Evolutionary conservation across 1,284 basidiomycete species (phyloP).

Genomic region (Xerocomus amazonicus): DNA sequence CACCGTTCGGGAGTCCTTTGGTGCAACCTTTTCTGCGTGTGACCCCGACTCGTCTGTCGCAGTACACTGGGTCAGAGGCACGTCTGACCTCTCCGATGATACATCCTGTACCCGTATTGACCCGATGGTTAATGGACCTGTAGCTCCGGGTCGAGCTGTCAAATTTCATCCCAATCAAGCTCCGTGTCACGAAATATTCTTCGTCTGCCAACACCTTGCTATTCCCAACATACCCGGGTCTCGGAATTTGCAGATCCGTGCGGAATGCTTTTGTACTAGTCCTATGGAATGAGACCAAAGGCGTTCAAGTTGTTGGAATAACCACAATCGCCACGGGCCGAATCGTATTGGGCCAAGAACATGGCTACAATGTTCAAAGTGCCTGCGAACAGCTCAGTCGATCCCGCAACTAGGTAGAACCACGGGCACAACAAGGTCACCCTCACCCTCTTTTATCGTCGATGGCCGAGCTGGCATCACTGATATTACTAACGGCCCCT

Average conservation of each 20-base stretch:
- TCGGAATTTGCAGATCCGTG: neutral
- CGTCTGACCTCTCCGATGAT: too few species aligned
- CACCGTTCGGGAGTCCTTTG: too few species aligned
- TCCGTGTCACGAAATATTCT: neutral
- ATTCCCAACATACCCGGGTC: neutral
- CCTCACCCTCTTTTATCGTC: neutral
- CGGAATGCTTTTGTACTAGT: neutral
- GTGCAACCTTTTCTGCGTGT: too few species aligned
- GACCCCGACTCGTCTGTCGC: too few species aligned
- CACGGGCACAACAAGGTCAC: neutral
- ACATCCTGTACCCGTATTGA: too few species aligned
- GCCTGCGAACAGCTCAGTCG: neutral
- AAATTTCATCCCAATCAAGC: neutral
- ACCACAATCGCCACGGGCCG: neutral
- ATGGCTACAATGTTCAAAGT: neutral
- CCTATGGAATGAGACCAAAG: neutral
- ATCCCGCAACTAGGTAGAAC: neutral
- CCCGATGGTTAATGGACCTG: too few species aligned
- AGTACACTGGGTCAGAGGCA: too few species aligned
- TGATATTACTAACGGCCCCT: neutral
- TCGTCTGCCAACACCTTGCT: too few species aligned
- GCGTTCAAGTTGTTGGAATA: slow-evolving; percentile 1
- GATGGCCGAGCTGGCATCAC: neutral
- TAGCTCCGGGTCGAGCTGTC: too few species aligned
- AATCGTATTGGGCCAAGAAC: neutral